phyloP scores from a whole-genome alignment of 2,329 filamentous ascomycete genomes.

The Parastagonospora avenae region DNA sequence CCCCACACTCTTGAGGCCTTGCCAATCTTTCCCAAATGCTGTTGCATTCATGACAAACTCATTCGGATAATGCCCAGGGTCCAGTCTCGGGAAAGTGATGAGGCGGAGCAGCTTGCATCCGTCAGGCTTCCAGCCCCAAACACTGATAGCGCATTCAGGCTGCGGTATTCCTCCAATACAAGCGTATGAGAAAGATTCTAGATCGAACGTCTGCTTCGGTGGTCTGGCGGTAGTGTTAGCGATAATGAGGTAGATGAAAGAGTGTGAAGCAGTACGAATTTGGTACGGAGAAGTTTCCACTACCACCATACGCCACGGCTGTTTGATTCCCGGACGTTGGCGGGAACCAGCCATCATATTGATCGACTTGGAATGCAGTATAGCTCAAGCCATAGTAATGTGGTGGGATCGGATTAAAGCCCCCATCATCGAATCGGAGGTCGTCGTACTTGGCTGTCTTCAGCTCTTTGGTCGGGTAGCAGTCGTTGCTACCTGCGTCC shows the following conservation, averaged over 20 bases:
- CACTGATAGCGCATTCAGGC: conserved; percentile 26
- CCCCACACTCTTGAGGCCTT: conserved; percentile 24
- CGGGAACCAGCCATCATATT: conserved; percentile 24
- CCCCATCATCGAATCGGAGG: conserved; percentile 16
- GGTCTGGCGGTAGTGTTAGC: conserved; percentile 2
- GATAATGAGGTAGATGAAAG: not conserved
- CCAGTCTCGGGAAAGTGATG: conserved; percentile 22
- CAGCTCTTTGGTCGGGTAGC: conserved; percentile 2
- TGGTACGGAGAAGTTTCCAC: conserved; percentile 23
- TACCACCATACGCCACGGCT: conserved; percentile 27
- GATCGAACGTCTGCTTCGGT: conserved; percentile 15
- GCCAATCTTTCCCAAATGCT: conserved; percentile 15
- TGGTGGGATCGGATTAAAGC: conserved; percentile 17
- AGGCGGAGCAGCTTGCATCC: conserved; percentile 13
- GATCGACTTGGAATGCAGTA: conserved; percentile 24
- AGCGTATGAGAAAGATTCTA: conserved; percentile 25
- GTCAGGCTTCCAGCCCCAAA: conserved; percentile 20
- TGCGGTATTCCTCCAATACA: conserved; percentile 24
- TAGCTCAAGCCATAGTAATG: conserved; percentile 23
- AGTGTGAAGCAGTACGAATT: conserved; percentile 9
- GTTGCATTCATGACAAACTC: conserved; percentile 29
- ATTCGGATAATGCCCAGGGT: conserved; percentile 18
- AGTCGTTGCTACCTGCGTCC: not conserved
- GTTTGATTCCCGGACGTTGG: conserved; percentile 23
- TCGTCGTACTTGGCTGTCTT: conserved; percentile 22